Percentiles rank a stretch among this genome's conserved stretches.
Evolutionary conservation across 2,329 filamentous ascomycete genomes (phyloP).

Genomic region (Cryphonectria carpinicola): DNA sequence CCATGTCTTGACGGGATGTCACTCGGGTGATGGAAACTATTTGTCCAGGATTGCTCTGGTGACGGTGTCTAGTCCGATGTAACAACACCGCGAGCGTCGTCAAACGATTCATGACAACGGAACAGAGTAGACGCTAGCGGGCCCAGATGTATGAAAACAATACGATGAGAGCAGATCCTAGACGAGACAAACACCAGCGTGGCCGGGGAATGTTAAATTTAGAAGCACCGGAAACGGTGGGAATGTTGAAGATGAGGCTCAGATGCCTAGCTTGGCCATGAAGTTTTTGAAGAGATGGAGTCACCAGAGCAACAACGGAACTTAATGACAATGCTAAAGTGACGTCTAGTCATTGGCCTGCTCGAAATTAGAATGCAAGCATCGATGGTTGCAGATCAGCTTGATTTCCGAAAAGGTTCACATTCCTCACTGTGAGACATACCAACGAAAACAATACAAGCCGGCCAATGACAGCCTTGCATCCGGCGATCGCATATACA

Average conservation of each 20-base stretch:
- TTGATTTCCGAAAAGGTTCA: not conserved
- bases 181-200: not conserved
- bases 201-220: not conserved
- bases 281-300: not conserved
- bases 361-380: not conserved
- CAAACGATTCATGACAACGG: not conserved
- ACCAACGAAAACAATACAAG: not conserved
- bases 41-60: not conserved
- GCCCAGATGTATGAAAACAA: not conserved
- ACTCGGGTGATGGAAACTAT: not conserved
- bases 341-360: not conserved
- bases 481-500: not conserved
- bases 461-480: constrained; percentile 3
- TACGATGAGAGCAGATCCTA: not conserved
- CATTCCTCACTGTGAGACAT: not conserved
- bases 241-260: constrained; percentile 5
- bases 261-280: not conserved
- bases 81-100: not conserved
- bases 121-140: not conserved
- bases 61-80: not conserved
- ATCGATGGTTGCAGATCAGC: not conserved
- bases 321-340: not conserved
- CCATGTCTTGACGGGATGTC: not conserved
- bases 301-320: constrained; percentile 10
- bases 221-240: not conserved